Base-by-base conservation (phyloP, 106 monocot genomes). In the Hemerocallis citrina region DNA sequence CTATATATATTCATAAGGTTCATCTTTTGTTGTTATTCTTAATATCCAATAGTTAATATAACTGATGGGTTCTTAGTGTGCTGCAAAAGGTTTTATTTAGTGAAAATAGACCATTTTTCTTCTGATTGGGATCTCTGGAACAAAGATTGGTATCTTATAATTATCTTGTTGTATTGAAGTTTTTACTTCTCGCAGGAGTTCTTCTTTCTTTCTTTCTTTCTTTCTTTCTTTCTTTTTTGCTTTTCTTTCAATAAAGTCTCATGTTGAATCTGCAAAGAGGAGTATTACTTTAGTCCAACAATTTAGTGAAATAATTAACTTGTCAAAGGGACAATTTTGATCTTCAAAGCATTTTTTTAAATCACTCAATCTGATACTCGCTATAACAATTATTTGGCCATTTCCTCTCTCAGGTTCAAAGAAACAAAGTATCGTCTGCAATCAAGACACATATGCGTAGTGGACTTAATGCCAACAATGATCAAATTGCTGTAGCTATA, bases 401-500 rank as follows among this genome's bases (percentile, higher is more conserved):
- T n/a, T n/a, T n/a, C n/a, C 12, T 31, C 37, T 34, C 56, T 24
- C 45, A 51, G 74, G 40, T 67, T 52, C 77, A 96, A 84, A 87
- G 75, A 67, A 88, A 77, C 59, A 88, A 72, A 66, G 39, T 66
- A 64, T 57, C 63, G 17, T 55, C 74, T 38, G 63, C 79, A 23
- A 40, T 77, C 37, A 63, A 66, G 7, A 72, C 80, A 30, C 78
- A 70, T 57, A 66, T 79, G 15, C 81, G 91, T 21, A 71, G 81
- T 62, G 85, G 77, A 19, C 87, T 91, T 29, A 91, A 85, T 81
- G 75, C 74, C 52, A 91, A 87, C 54, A 84, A 66, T 64, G 96
- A 98, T 61, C 88, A 98, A 61, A 61, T 88, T 62, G 76, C 96
- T 40, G 73, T 98, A 50, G 74, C 80, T 58, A 82, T 96, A 23